phyloP scores from a whole-genome alignment of 208 protist species.

The Trichomonas vaginalis region DNA sequence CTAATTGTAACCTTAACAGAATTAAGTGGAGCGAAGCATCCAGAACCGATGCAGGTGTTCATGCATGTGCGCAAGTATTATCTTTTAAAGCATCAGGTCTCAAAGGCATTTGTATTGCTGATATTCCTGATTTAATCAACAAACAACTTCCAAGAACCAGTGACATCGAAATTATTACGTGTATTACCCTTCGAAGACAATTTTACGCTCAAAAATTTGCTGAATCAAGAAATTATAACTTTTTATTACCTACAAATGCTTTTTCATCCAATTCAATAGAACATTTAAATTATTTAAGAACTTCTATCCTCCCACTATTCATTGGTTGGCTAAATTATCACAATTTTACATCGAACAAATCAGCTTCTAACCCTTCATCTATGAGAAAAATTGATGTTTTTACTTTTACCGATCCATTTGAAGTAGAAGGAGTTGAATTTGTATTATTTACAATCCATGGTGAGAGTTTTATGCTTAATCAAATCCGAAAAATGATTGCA shows the following conservation, averaged over 20 bases:
- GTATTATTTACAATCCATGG: not conserved
- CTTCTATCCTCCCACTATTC: not conserved
- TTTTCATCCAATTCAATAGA: not conserved
- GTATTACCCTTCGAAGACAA: not conserved
- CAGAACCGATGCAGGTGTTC: not conserved
- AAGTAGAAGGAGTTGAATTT: not conserved
- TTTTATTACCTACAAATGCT: not conserved
- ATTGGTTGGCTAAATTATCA: not conserved
- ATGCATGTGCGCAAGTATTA: not conserved
- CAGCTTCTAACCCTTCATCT: not conserved
- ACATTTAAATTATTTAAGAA: not conserved
- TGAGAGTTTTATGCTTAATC: not conserved
- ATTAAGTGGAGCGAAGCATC: not conserved
- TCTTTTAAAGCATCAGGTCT: not conserved
- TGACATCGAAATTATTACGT: not conserved
- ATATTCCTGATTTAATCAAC: not conserved
- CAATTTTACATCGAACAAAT: not conserved
- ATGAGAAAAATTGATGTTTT: not conserved
- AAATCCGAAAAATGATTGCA: not conserved
- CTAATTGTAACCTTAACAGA: not conserved
- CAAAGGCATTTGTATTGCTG: not conserved
- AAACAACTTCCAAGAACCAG: not conserved
- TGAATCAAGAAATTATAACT: not conserved
- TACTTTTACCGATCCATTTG: not conserved
- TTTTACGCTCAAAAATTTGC: not conserved